Conservation (phyloP, 495 filamentous ascomycete species). For the Annulohypoxylon stygium region DNA sequence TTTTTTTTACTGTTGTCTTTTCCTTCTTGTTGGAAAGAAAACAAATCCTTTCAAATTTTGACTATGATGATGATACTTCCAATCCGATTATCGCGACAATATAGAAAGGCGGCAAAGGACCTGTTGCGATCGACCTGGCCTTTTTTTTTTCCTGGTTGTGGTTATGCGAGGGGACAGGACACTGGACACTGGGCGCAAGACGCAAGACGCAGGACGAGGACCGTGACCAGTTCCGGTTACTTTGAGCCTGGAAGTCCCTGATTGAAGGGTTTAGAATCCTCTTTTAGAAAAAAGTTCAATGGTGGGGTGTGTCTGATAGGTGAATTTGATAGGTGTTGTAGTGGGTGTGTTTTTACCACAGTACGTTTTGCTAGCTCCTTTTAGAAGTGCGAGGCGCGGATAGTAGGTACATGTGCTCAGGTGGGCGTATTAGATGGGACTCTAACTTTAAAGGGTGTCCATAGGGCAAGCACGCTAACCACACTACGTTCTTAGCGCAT, state of each 20-base stretch:
- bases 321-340: slow-evolving; percentile 14
- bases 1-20: not conserved
- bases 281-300: slow-evolving; percentile 37
- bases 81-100: slow-evolving; percentile 28
- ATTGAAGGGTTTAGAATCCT: slow-evolving; percentile 34
- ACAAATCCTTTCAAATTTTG: not conserved
- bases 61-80: not conserved
- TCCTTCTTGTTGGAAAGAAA: not conserved
- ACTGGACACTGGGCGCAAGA: too few species aligned
- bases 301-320: slow-evolving; percentile 36
- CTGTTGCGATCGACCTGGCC: slow-evolving; percentile 24
- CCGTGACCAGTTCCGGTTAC: slow-evolving; percentile 35
- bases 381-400: slow-evolving; percentile 33
- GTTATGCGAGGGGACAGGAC: slow-evolving; percentile 22
- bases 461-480: not conserved
- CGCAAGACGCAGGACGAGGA: too few species aligned
- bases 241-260: slow-evolving; percentile 33
- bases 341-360: too few species aligned
- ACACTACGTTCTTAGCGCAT: not conserved
- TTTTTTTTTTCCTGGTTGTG: slow-evolving; percentile 19
- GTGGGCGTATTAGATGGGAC: slow-evolving; percentile 8
- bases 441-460: slow-evolving; percentile 2
- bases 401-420: slow-evolving; percentile 17
- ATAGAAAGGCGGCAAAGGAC: slow-evolving; percentile 30
- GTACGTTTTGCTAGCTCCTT: slow-evolving; percentile 34